These are phyloP conservation scores for Anthoceros angustus DNA, from an alignment of 225 moss, liverwort and hornwort species.

Conservation along the genomic window DNA sequence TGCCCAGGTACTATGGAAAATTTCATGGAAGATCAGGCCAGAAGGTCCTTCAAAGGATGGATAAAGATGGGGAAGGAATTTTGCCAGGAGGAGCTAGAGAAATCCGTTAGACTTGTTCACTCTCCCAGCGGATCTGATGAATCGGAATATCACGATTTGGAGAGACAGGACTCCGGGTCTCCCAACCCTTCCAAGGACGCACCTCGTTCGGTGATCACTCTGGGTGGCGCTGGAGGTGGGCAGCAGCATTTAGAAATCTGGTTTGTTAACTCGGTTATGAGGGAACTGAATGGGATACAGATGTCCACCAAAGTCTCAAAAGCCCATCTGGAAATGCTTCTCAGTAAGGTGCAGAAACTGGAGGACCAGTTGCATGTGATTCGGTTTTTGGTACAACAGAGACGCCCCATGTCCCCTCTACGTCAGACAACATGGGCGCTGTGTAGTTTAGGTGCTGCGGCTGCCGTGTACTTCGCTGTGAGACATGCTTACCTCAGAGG, in stretches of 20 bases:
- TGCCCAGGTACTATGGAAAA: background rate
- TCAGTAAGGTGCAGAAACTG: background rate
- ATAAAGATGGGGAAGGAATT: slow-evolving; percentile 3
- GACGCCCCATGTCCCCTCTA: background rate
- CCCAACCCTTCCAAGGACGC: background rate
- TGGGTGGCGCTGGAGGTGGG: background rate
- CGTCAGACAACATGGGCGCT: background rate
- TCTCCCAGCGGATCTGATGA: background rate
- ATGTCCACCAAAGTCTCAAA: background rate
- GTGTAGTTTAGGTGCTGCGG: background rate
- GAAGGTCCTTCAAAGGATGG: background rate
- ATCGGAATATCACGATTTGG: background rate
- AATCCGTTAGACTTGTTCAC: background rate
- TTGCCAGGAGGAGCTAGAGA: background rate
- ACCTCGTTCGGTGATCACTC: background rate
- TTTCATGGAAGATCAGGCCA: slow-evolving; percentile 4
- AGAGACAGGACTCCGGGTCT: background rate
- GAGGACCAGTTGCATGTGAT: background rate
- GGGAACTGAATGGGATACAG: background rate
- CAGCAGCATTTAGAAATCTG: background rate
- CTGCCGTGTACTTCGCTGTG: background rate
- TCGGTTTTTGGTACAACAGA: background rate
- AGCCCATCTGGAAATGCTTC: slow-evolving; percentile 4
- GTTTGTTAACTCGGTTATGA: background rate
- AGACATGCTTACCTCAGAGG: background rate